Percentiles rank a stretch among this genome's conserved stretches.
These are phyloP conservation scores for Polytrichum commune DNA, from an alignment of 225 moss, liverwort and hornwort genomes.

Conservation along the genomic window DNA sequence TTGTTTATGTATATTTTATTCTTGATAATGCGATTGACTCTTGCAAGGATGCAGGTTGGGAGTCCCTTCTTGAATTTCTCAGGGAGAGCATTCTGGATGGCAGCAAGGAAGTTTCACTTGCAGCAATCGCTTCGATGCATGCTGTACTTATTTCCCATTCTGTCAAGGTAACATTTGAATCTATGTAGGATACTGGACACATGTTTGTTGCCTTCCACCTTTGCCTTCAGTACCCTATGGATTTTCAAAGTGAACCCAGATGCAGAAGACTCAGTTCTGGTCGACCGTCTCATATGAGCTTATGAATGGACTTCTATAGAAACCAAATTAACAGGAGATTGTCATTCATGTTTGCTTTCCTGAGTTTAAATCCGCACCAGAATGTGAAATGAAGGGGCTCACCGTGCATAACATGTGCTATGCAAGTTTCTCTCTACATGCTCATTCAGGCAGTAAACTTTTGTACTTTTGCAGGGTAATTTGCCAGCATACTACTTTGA, in stretches of 20 bases:
- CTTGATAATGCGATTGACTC: not conserved
- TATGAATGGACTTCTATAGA: too few relatives aligned
- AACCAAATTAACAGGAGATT: not conserved
- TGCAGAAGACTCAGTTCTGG: too few relatives aligned
- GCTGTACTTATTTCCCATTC: constrained; percentile 77
- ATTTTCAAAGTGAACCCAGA: too few relatives aligned
- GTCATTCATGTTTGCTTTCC: not conserved
- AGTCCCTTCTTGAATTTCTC: constrained; percentile 69
- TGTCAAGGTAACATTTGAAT: constrained; percentile 43
- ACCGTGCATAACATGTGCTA: too few relatives aligned
- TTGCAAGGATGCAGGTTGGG: constrained; percentile 61
- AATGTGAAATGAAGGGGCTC: too few relatives aligned
- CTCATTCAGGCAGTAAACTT: too few relatives aligned
- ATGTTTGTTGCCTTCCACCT: constrained; percentile 2
- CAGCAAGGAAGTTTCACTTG: constrained; percentile 92
- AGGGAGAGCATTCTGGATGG: constrained; percentile 80
- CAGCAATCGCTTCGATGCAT: constrained; percentile 82
- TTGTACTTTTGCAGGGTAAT: constrained; percentile 36
- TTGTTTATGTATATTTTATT: too few relatives aligned
- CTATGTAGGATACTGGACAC: too few relatives aligned
- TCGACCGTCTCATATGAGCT: too few relatives aligned
- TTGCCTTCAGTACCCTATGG: constrained; percentile 3
- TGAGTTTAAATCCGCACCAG: not conserved
- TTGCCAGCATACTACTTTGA: constrained; percentile 71
- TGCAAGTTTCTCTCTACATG: too few relatives aligned